Conservation (phyloP, 108 stramenopile genomes). For the Craspedostauros australis region DNA sequence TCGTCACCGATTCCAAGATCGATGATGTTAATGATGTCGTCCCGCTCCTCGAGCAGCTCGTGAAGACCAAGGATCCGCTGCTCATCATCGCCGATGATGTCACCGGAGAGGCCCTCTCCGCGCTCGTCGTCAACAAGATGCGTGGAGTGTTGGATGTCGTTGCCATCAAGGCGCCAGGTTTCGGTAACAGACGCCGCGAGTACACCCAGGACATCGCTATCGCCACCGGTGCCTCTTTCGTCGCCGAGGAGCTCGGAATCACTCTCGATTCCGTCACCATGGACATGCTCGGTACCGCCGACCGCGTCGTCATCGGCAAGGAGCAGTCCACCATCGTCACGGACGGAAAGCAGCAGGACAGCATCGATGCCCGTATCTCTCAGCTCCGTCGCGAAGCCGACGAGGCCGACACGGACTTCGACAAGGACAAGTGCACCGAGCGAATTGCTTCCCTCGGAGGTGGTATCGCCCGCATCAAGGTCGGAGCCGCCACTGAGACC, state of each 20-base stretch:
- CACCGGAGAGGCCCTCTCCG: slow-evolving; percentile 93
- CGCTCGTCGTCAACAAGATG: slow-evolving; percentile 98
- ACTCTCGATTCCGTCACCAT: slow-evolving; percentile 88
- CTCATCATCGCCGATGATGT: slow-evolving; percentile 96
- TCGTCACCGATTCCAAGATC: slow-evolving; percentile 96
- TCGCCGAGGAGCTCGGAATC: slow-evolving; percentile 95
- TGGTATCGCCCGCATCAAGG: slow-evolving; percentile 96
- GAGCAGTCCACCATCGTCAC: slow-evolving; percentile 93
- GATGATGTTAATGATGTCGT: slow-evolving; percentile 92
- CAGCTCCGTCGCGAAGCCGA: slow-evolving; percentile 85
- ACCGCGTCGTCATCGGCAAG: slow-evolving; percentile 90
- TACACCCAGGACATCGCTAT: slow-evolving; percentile 97
- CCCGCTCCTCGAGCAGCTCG: slow-evolving; percentile 91
- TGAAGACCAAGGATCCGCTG: slow-evolving; percentile 93
- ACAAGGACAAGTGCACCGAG: slow-evolving; percentile 89
- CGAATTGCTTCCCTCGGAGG: slow-evolving; percentile 95
- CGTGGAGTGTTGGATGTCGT: slow-evolving; percentile 94
- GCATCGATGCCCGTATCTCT: slow-evolving; percentile 81
- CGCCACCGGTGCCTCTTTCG: slow-evolving; percentile 94
- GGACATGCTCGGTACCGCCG: slow-evolving; percentile 93
- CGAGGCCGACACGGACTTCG: slow-evolving; percentile 86
- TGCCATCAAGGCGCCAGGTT: slow-evolving; percentile 95
- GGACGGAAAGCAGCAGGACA: slow-evolving; percentile 85
- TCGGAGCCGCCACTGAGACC: slow-evolving; percentile 97
- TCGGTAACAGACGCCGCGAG: slow-evolving; percentile 91